phyloP scores from a whole-genome alignment of 2,329 filamentous ascomycete species.

The Bisporella sp. region DNA sequence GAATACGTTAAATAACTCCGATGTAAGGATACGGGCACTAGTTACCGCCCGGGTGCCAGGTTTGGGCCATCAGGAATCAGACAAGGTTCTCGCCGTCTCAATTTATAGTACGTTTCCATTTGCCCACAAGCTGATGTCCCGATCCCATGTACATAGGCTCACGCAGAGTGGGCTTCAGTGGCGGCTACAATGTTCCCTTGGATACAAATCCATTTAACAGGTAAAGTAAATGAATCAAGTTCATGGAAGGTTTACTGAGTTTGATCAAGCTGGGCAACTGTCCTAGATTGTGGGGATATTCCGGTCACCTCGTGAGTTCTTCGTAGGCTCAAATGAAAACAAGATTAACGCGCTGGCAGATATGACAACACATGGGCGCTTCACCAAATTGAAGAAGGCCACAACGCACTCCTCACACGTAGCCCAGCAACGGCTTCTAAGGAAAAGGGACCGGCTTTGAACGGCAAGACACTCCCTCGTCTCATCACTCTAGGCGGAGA shows the following conservation, averaged over 20 bases:
- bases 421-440: constrained; percentile 61
- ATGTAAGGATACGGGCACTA: constrained; percentile 74
- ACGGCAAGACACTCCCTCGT: constrained; percentile 69
- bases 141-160: constrained; percentile 27
- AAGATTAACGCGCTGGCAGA: constrained; percentile 31
- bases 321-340: not conserved
- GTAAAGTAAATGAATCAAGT: no score
- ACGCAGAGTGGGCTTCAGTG: constrained; percentile 46
- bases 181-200: constrained; percentile 80
- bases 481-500: constrained; percentile 70
- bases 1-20: constrained; percentile 52
- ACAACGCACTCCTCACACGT: constrained; percentile 67
- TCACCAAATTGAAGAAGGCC: constrained; percentile 78
- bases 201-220: constrained; percentile 73
- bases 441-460: constrained; percentile 60
- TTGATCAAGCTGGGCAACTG: constrained; percentile 53
- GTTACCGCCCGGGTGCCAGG: constrained; percentile 74
- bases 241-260: no score
- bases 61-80: constrained; percentile 81
- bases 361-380: constrained; percentile 81
- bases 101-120: constrained; percentile 65
- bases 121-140: constrained; percentile 18
- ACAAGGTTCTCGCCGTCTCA: constrained; percentile 78
- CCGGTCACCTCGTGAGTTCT: constrained; percentile 69
- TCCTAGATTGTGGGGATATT: constrained; percentile 79